Conservation (phyloP, 2,329 filamentous ascomycete genomes). For the Colletotrichum tofieldiae region DNA sequence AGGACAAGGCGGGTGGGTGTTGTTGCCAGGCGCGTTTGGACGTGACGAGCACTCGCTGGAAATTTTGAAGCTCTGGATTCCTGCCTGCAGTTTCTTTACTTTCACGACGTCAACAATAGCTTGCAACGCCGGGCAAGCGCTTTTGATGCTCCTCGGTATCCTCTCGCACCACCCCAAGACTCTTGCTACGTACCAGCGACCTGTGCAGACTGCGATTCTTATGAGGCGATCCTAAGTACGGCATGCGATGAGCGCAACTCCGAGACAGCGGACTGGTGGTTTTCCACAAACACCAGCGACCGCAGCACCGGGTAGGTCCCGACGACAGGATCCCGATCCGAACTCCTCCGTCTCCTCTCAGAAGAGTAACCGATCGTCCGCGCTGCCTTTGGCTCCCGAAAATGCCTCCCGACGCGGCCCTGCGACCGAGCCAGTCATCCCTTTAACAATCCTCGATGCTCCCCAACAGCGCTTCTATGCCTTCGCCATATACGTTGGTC, state of each 20-base stretch:
- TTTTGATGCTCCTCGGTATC: background rate
- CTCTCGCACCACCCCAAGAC: background rate
- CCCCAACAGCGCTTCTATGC: conserved; percentile 93
- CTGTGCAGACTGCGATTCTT: conserved; percentile 17
- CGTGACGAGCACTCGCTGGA: conserved; percentile 52
- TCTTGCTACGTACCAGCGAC: background rate
- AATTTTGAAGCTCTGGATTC: conserved; percentile 37
- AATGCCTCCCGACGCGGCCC: conserved; percentile 47
- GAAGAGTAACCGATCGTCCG: conserved; percentile 43
- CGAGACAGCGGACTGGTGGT: conserved; percentile 84
- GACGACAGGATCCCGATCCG: conserved; percentile 49
- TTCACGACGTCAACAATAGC: conserved; percentile 35
- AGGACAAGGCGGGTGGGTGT: conserved; percentile 32
- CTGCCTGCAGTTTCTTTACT: conserved; percentile 22
- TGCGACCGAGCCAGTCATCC: conserved; percentile 77
- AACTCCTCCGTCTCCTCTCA: conserved; percentile 37
- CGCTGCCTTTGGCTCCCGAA: conserved; percentile 65
- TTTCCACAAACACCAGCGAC: conserved; percentile 82
- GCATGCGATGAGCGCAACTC: conserved; percentile 88
- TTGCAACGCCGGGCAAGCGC: conserved; percentile 31
- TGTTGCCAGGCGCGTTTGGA: conserved; percentile 53
- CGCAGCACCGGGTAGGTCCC: conserved; percentile 55
- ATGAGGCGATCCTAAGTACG: conserved; percentile 51
- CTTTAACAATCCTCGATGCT: conserved; percentile 86
- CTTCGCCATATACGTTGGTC: conserved; percentile 80